A percentile compares a stretch with the other conserved stretches of the same genome.
Conservation (phyloP, 371 early-diverging fungal genomes). For the Rhizopus arrhizus region DNA sequence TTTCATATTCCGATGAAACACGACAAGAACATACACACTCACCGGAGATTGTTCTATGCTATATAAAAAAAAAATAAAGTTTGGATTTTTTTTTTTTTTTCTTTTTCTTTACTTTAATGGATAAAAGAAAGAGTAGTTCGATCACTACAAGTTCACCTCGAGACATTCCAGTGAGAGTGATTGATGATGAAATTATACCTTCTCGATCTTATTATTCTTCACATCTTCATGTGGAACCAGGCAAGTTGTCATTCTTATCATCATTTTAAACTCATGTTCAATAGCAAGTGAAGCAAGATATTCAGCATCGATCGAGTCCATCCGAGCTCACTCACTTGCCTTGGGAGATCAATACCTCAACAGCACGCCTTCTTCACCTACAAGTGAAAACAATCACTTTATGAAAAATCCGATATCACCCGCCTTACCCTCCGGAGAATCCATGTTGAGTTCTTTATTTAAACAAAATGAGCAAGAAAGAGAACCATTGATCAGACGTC, state of each 20-base stretch:
- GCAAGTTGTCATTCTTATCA: constrained; percentile 7
- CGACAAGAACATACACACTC: background rate
- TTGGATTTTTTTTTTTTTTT: constrained; percentile 6
- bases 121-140: constrained; percentile 4
- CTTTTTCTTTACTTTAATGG: constrained; percentile 2
- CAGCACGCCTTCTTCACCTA: constrained; percentile 19
- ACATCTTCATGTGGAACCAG: constrained; percentile 37
- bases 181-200: constrained; percentile 39
- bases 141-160: constrained; percentile 13
- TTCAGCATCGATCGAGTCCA: constrained; percentile 53
- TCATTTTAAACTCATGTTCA: no score
- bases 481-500: constrained; percentile 7
- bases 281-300: constrained; percentile 30
- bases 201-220: constrained; percentile 55
- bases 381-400: background rate
- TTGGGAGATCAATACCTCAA: constrained; percentile 41
- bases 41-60: constrained; percentile 1
- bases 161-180: constrained; percentile 23
- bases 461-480: constrained; percentile 11
- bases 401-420: constrained; percentile 16
- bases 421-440: constrained; percentile 10
- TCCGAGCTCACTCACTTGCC: constrained; percentile 63
- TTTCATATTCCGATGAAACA: background rate
- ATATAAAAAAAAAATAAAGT: constrained; percentile 1
- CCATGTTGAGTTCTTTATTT: constrained; percentile 17